phyloP scores from a whole-genome alignment of 192 early-diverging fungal species.

The Backusella australiensis region DNA sequence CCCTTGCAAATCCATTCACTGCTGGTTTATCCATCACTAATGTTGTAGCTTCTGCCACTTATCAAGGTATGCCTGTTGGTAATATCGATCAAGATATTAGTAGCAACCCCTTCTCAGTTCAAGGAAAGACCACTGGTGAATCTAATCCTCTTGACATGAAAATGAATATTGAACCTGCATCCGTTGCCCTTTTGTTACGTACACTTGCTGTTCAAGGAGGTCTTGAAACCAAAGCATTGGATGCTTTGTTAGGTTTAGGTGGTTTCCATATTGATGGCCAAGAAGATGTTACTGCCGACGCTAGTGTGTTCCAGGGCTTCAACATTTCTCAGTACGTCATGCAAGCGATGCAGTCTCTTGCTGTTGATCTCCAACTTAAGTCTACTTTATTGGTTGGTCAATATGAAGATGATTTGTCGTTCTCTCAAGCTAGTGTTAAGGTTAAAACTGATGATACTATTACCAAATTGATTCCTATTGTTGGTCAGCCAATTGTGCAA shows the following conservation, averaged over 20 bases:
- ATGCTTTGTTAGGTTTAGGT: slow-evolving; percentile 41
- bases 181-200: slow-evolving; percentile 42
- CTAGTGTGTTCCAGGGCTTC: slow-evolving; percentile 40
- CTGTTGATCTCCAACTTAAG: slow-evolving; percentile 44
- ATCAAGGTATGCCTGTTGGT: slow-evolving; percentile 39
- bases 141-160: slow-evolving; percentile 36
- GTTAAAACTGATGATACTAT: slow-evolving; percentile 47
- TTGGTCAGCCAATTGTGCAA: slow-evolving; percentile 57
- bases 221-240: slow-evolving; percentile 41
- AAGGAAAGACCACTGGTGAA: slow-evolving; percentile 37
- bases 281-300: slow-evolving; percentile 10
- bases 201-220: slow-evolving; percentile 40
- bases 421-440: slow-evolving; percentile 40
- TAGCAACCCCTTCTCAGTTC: slow-evolving; percentile 33
- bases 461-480: slow-evolving; percentile 47
- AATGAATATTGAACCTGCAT: slow-evolving; percentile 49
- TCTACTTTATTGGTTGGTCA: slow-evolving; percentile 48
- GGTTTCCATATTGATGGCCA: slow-evolving; percentile 31
- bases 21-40: slow-evolving; percentile 43
- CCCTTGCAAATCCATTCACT: slow-evolving; percentile 51
- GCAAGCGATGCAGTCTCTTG: slow-evolving; percentile 44
- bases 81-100: slow-evolving; percentile 44
- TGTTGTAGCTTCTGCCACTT: slow-evolving; percentile 43
- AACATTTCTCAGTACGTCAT: slow-evolving; percentile 44
- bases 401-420: slow-evolving; percentile 41